Evolutionary conservation across 768 basidiomycete genomes (phyloP).

Genomic region (Xerocomellus amylosporus): DNA sequence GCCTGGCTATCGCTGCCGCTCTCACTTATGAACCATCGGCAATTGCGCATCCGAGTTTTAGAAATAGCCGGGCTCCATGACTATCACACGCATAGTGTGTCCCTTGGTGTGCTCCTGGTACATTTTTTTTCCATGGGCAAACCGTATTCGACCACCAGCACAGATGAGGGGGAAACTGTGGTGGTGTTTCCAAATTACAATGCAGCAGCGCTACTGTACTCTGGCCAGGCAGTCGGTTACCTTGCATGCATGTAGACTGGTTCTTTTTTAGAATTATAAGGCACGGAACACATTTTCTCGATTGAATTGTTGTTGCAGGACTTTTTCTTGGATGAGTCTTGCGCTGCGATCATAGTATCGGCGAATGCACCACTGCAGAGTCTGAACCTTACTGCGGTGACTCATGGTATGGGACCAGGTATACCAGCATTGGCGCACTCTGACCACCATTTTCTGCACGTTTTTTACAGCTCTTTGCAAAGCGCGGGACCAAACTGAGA

Average conservation of each 20-base stretch:
- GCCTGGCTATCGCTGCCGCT: conserved; percentile 17
- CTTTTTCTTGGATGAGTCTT: too few relatives aligned
- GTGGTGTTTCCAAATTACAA: background rate
- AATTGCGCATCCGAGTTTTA: conserved; percentile 15
- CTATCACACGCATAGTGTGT: conserved; percentile 30
- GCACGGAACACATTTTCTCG: too few relatives aligned
- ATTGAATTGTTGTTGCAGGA: too few relatives aligned
- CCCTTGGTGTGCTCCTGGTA: conserved; percentile 21
- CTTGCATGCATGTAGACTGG: background rate
- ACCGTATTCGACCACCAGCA: conserved; percentile 16
- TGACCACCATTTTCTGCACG: too few relatives aligned
- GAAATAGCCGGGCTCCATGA: conserved; percentile 26
- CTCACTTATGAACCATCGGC: conserved; percentile 5
- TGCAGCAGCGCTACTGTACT: conserved; percentile 1
- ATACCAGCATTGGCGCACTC: too few relatives aligned
- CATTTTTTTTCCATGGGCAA: conserved; percentile 10
- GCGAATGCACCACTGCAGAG: too few relatives aligned
- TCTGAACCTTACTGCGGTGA: too few relatives aligned
- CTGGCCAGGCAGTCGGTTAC: background rate
- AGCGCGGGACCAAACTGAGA: too few relatives aligned
- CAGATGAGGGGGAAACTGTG: background rate
- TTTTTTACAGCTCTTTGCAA: too few relatives aligned
- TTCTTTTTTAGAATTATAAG: too few relatives aligned
- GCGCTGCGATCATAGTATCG: too few relatives aligned
- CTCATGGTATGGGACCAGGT: too few relatives aligned